Conservation (phyloP, 1,284 basidiomycete species). For the Vanrija humicola region DNA sequence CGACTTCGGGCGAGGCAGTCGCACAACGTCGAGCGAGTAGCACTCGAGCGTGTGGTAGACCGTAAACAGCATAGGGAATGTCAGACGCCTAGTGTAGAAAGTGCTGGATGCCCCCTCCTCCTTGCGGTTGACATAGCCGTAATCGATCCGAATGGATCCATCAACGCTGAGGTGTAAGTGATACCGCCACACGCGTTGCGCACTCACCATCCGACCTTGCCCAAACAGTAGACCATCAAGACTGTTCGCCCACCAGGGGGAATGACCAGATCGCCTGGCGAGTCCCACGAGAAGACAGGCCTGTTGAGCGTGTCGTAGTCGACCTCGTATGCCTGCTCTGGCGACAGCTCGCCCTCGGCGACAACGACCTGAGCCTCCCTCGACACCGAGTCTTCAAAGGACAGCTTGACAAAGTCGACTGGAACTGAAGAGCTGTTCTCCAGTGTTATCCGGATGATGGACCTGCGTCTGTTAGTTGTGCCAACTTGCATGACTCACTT, state of each 20-base stretch:
- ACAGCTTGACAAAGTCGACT: conserved; percentile 77
- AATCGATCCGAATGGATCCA: conserved; percentile 76
- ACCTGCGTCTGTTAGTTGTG: conserved; percentile 53
- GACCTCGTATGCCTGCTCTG: conserved; percentile 84
- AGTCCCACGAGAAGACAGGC: conserved; percentile 76
- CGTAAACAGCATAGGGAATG: conserved; percentile 79
- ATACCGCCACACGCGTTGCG: conserved; percentile 33
- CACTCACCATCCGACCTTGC: conserved; percentile 79
- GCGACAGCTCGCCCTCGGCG: conserved; percentile 70
- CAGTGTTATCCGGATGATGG: conserved; percentile 73
- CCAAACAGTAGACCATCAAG: conserved; percentile 69
- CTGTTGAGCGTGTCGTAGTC: conserved; percentile 74
- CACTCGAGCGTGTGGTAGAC: conserved; percentile 91
- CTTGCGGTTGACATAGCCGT: conserved; percentile 62
- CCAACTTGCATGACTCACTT: conserved; percentile 53
- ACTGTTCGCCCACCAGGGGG: conserved; percentile 66
- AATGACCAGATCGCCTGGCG: conserved; percentile 53
- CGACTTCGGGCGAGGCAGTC: conserved; percentile 28
- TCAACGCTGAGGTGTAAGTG: conserved; percentile 56
- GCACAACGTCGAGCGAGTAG: conserved; percentile 70
- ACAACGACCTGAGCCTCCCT: conserved; percentile 69
- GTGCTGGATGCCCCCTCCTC: conserved; percentile 30
- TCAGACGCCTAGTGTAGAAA: conserved; percentile 78
- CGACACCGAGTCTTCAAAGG: conserved; percentile 84
- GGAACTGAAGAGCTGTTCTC: conserved; percentile 80